Base-by-base conservation (phyloP, 2,329 filamentous ascomycete species). In the Alternaria rosae region DNA sequence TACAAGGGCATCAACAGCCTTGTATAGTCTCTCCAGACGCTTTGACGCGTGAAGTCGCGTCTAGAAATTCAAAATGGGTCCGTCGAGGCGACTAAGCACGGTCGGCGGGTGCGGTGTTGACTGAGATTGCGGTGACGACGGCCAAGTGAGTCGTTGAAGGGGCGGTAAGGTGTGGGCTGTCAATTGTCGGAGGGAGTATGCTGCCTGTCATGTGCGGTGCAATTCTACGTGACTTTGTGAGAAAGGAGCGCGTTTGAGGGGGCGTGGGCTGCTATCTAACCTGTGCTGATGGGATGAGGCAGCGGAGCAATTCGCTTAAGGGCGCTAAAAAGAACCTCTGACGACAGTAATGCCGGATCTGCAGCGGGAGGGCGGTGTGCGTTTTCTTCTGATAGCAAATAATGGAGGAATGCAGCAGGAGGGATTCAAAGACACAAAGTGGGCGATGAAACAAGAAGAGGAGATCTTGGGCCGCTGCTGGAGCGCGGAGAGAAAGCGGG, bases 1-100 rank as follows among this genome's bases (percentile, higher is more conserved):
- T 64, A 55, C 64, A 65, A 68, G 70, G 75, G 61, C 67, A 59
- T 54, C 53, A 60, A 70, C 61, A 71, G 68, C 60, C 70, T 73
- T 70, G 70, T 73, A 74, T 74, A 71, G 69, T 66, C 62, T 70
- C 60, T 62, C 59, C 59, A 59, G 63, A 66, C 70, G 72, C 72
- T 74, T 74, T 79, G 77, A 79, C 78, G 77, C 78, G 78, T 80
- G 61, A 74, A 78, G 70, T 78, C 78, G 78, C 78, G 78, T 78
- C 62, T 64, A 72, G 66, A 65, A 70, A 69, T 62, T 56, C 69
- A 64, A 54, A 70, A 66, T 64, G 69, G 67, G 68, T 52, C 53
- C 53, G 64, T 64, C 64, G 54, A 63, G 57, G 69, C 62, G 66
- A 65, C 43, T 56, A 65, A 63, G 70, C 67, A 70, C 70, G 72